phyloP scores from a whole-genome alignment of 805 yeast species.

The Yarrowia osloensis region DNA sequence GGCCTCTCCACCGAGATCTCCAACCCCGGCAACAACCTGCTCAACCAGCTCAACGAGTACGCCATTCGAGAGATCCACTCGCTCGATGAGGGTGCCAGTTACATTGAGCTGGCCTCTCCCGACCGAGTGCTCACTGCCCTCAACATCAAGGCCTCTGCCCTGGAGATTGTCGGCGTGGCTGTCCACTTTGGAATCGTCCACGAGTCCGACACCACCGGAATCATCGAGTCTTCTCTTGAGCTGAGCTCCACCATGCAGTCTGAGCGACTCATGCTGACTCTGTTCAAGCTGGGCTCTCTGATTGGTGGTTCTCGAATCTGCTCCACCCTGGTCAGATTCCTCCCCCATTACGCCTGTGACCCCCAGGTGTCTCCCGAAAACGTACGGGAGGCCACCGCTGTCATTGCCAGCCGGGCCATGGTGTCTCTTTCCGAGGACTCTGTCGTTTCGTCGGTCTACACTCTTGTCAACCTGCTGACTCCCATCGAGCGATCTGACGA shows the following conservation, averaged over 20 bases:
- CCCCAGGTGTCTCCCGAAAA: conserved; percentile 53
- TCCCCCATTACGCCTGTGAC: conserved; percentile 48
- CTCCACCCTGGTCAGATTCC: conserved; percentile 42
- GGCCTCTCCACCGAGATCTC: conserved; percentile 34
- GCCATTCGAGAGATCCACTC: conserved; percentile 48
- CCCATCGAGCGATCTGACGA: conserved; percentile 38
- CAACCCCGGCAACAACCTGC: conserved; percentile 27
- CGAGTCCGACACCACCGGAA: conserved; percentile 47
- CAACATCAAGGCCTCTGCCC: conserved; percentile 54
- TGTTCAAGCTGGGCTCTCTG: conserved; percentile 59
- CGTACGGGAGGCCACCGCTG: conserved; percentile 55
- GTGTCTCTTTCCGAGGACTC: conserved; percentile 75
- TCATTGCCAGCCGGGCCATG: conserved; percentile 63
- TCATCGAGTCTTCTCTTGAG: conserved; percentile 55
- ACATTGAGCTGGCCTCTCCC: conserved; percentile 54
- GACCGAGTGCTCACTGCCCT: conserved; percentile 54
- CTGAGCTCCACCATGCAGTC: conserved; percentile 57
- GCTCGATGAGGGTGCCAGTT: conserved; percentile 60
- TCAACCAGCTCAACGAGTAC: conserved; percentile 34
- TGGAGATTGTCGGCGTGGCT: conserved; percentile 65
- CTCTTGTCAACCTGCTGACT: conserved; percentile 72
- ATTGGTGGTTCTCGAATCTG: conserved; percentile 46
- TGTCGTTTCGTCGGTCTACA: conserved; percentile 79
- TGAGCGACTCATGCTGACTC: conserved; percentile 52
- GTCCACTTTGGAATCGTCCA: conserved; percentile 51